These are phyloP conservation scores for Ricinus communis DNA, from an alignment of 345 rosid genomes.

Conservation along the genomic window DNA sequence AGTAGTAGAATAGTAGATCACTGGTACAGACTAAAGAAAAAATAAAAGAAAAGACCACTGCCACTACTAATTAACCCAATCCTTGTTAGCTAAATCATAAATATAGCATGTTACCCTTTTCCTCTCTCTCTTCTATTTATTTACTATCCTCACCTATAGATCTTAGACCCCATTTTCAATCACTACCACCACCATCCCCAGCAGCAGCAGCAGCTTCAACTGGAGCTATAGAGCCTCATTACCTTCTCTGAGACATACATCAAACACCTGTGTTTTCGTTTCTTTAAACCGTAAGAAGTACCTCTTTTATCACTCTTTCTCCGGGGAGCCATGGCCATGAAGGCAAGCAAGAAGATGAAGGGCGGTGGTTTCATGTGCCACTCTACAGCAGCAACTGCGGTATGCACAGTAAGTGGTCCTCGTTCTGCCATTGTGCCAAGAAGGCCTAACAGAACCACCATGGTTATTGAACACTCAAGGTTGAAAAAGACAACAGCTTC, in stretches of 20 bases:
- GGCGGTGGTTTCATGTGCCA: conserved; percentile 73
- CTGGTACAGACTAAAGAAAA: too few species aligned
- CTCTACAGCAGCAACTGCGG: conserved; percentile 45
- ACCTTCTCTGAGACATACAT: background rate
- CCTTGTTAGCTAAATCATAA: conserved; percentile 37
- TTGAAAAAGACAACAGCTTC: conserved; percentile 10
- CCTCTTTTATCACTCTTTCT: background rate
- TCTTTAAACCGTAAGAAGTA: too few species aligned
- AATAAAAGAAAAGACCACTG: conserved; percentile 2
- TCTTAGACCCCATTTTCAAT: background rate
- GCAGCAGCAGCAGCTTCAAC: too few species aligned
- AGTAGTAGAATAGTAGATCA: background rate
- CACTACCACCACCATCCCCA: too few species aligned
- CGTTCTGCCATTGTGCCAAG: conserved; percentile 44
- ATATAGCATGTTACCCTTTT: conserved; percentile 25
- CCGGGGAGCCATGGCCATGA: conserved; percentile 2
- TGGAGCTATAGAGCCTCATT: too few species aligned
- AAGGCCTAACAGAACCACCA: conserved; percentile 16
- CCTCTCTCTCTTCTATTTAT: background rate
- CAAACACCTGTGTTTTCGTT: conserved; percentile 6
- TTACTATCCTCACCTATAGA: background rate
- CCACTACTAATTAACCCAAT: conserved; percentile 6
- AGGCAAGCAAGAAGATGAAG: conserved; percentile 37
- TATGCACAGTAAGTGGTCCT: conserved; percentile 43
- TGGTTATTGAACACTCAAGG: background rate